These are phyloP conservation scores for Nakaseomyces glabratus DNA, from an alignment of 1,139 yeast species.

Conservation along the genomic window DNA sequence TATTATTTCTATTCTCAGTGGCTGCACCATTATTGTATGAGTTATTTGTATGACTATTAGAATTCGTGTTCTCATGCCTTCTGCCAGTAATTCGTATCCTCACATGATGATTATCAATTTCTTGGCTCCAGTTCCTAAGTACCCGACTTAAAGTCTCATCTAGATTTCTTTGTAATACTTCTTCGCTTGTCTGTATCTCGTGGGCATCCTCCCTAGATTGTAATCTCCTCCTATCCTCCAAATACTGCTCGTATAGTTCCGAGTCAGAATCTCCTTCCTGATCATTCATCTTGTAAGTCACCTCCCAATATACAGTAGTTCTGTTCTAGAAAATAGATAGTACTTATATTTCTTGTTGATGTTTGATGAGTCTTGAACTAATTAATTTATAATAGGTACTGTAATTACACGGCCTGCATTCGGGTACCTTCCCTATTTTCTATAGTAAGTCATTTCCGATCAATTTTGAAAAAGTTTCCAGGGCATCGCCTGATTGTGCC, in stretches of 20 bases:
- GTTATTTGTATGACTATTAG: background rate
- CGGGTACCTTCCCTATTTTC: too few relatives aligned
- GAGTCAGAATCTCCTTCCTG: constrained; percentile 3
- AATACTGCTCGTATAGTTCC: constrained; percentile 1
- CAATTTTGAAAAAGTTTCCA: too few relatives aligned
- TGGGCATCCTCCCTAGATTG: constrained; percentile 5
- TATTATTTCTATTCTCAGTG: constrained; percentile 2
- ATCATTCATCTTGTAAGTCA: too few relatives aligned
- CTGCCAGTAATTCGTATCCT: background rate
- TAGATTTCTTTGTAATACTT: constrained; percentile 4
- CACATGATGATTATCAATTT: constrained; percentile 1
- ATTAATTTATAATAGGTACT: too few relatives aligned
- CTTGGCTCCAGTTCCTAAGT: constrained; percentile 4
- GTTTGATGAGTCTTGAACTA: too few relatives aligned
- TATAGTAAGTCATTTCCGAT: too few relatives aligned
- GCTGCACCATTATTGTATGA: constrained; percentile 1
- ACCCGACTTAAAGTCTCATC: constrained; percentile 5
- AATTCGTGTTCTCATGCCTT: background rate
- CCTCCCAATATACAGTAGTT: too few relatives aligned
- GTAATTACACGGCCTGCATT: too few relatives aligned
- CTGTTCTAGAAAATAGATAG: too few relatives aligned
- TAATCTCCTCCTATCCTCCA: constrained; percentile 2
- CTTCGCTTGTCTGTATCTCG: constrained; percentile 6
- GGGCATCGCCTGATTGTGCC: too few relatives aligned
- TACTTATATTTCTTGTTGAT: too few relatives aligned